Evolutionary conservation across 495 filamentous ascomycete genomes (phyloP).

Genomic region (Talaromyces trachyspermus): DNA sequence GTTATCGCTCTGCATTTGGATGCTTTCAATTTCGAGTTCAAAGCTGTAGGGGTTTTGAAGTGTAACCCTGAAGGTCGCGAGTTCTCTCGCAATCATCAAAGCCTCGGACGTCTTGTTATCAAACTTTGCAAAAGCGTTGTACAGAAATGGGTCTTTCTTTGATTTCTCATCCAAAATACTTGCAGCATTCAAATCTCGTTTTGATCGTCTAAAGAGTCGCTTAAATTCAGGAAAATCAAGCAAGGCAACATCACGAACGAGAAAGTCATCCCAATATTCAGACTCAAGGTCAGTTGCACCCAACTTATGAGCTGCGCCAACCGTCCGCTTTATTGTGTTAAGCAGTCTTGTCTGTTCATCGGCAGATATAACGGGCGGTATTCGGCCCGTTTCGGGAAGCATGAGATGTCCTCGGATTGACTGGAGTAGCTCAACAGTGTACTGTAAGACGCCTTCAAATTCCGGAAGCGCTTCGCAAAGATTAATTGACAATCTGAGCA

Average conservation of each 20-base stretch:
- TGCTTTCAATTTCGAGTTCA: constrained; percentile 76
- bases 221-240: constrained; percentile 42
- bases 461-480: constrained; percentile 91
- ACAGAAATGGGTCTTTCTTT: constrained; percentile 81
- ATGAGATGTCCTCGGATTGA: constrained; percentile 69
- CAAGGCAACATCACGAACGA: constrained; percentile 74
- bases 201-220: constrained; percentile 64
- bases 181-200: constrained; percentile 60
- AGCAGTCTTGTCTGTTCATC: constrained; percentile 80
- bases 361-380: constrained; percentile 56
- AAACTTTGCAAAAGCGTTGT: constrained; percentile 78
- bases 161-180: constrained; percentile 40
- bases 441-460: constrained; percentile 77
- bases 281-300: constrained; percentile 62
- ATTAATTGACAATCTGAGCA: constrained; percentile 77
- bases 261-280: constrained; percentile 95
- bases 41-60: constrained; percentile 94
- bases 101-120: constrained; percentile 52
- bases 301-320: constrained; percentile 64
- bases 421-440: constrained; percentile 74
- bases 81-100: constrained; percentile 69
- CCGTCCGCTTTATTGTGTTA: constrained; percentile 77
- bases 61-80: constrained; percentile 66
- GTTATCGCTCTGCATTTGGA: constrained; percentile 67
- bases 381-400: constrained; percentile 41